phyloP scores from a whole-genome alignment of 1,139 yeast species.

The Pichia sp. region DNA sequence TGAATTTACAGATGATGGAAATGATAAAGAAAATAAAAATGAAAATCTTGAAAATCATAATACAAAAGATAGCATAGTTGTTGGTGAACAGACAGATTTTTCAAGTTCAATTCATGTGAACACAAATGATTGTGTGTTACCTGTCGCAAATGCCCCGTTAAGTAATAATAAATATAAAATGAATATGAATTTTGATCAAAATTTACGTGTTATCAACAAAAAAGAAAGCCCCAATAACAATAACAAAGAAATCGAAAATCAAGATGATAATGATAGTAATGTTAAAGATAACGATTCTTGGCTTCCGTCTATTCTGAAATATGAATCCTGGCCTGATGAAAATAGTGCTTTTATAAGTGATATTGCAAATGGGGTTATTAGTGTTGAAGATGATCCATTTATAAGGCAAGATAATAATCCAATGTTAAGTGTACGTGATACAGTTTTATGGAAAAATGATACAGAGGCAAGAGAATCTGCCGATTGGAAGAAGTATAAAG shows the following conservation, averaged over 20 bases:
- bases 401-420: constrained; percentile 6
- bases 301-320: constrained; percentile 26
- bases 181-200: constrained; percentile 22
- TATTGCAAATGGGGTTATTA: constrained; percentile 1
- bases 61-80: background rate
- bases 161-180: constrained; percentile 20
- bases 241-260: background rate
- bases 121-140: constrained; percentile 21
- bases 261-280: background rate
- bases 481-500: constrained; percentile 26
- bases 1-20: background rate
- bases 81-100: background rate
- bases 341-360: constrained; percentile 4
- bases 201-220: background rate
- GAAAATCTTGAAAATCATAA: background rate
- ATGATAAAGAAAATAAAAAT: background rate
- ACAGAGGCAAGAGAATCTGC: constrained; percentile 21
- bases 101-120: constrained; percentile 10
- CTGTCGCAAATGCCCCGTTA: background rate
- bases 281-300: constrained; percentile 14
- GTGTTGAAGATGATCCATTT: constrained; percentile 1
- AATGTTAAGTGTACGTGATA: constrained; percentile 16
- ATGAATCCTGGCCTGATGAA: constrained; percentile 25
- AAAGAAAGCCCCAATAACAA: background rate
- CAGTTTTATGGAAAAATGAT: constrained; percentile 21